Conservation (phyloP, 169 alveolate genomes). For the Toxoplasma gondii region DNA sequence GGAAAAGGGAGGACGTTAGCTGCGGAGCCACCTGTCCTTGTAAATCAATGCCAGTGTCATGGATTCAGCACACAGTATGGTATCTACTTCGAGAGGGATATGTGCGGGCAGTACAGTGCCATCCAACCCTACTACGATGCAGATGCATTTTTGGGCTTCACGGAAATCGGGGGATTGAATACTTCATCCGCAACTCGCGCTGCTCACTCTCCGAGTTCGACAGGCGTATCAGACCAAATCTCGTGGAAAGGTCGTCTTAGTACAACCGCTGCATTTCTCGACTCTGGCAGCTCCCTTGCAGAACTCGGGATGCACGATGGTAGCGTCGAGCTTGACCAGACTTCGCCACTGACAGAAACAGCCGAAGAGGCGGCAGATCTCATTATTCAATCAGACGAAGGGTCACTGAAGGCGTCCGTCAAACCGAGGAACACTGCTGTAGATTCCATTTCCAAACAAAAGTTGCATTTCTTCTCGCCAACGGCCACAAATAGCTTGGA, state of each 20-base stretch:
- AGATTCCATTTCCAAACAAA: not conserved
- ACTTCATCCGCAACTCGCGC: not conserved
- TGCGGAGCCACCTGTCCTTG: conserved; percentile 42
- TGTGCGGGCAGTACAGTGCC: conserved; percentile 40
- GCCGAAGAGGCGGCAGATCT: conserved; percentile 21
- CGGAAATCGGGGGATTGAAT: not conserved
- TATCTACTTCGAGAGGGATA: conserved; percentile 41
- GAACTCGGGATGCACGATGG: not conserved
- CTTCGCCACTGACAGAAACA: not conserved
- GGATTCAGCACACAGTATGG: conserved; percentile 48
- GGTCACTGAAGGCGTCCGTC: not conserved
- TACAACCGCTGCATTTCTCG: not conserved
- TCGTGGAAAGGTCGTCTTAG: not conserved
- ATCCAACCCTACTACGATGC: conserved; percentile 35
- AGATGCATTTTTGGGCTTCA: conserved; percentile 16
- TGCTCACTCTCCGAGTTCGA: not conserved
- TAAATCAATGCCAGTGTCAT: conserved; percentile 52
- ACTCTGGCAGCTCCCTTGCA: not conserved
- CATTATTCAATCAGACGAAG: not conserved
- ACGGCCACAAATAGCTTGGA: not conserved
- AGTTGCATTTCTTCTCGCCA: not conserved
- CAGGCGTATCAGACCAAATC: not conserved
- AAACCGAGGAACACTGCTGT: no score
- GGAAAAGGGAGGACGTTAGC: not conserved
- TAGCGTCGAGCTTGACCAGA: not conserved